Base-by-base conservation (phyloP, 2,329 filamentous ascomycete species). In the Penicillium frequentans region DNA sequence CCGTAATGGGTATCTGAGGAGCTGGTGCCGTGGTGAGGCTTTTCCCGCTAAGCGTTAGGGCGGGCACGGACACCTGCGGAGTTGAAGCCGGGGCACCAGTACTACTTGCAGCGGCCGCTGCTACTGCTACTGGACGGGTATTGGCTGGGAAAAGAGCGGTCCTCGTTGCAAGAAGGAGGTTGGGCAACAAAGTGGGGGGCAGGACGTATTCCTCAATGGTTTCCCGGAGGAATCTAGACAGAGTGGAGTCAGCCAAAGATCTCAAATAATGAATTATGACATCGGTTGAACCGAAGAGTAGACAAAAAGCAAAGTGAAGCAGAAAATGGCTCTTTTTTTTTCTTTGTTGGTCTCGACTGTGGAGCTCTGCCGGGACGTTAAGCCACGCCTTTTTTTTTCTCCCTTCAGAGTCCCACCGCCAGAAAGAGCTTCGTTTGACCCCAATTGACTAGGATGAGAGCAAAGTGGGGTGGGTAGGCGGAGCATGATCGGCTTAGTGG, bases 81-180 rank as follows among this genome's bases (percentile, higher is more conserved):
- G 59, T 55, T 60, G 63, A 60, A 46, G 59, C 58, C 58, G 59
- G 63, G 57, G 57, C 44, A 58, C 54, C 59, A 57, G 46, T 50
- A 55, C 56, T 82, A 57, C 56, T 82, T 66, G 86, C 59, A 55
- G 37, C 23, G 23, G 52, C 51, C 58, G 61, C 53, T 59, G 56
- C 61, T 51, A 55, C 80, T 63, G 85, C 83, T 54, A 49, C 47
- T 57, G 87, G 88, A 60, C 89, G 87, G 66, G 85, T 81, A 75
- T 96, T 96, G 76, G 91, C 89, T 64, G 95, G 93, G 73, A 97
- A 98, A 55, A 98, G 80, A 59, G 90, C 85, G 67, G 84, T 86
- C 71, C 95, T 90, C 68, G 90, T 82, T 64, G 86, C 73, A 54
- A 71, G 73, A 23, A 80, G 73, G 64, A 90, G 75, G 70, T 81